Percentiles rank a stretch among this genome's conserved stretches.
Evolutionary conservation across 2,329 filamentous ascomycete species (phyloP).

Genomic region (Chrysoporthe austroafricana): DNA sequence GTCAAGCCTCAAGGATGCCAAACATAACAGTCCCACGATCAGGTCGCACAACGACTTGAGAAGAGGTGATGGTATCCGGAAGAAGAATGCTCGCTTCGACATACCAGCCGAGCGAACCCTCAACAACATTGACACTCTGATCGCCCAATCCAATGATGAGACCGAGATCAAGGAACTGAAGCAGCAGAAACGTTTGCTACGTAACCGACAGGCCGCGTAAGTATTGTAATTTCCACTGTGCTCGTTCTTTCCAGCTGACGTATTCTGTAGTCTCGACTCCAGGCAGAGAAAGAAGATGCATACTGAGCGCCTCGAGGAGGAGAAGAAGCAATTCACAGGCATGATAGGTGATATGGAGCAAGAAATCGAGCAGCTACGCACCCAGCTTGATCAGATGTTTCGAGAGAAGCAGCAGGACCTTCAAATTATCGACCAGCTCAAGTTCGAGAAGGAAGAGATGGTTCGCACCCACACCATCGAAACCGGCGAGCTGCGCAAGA

Average conservation of each 20-base stretch:
- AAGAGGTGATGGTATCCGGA: slow-evolving; percentile 86
- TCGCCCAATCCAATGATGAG: slow-evolving; percentile 84
- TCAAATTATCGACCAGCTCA: slow-evolving; percentile 75
- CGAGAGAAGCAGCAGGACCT: slow-evolving; percentile 75
- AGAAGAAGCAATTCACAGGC: slow-evolving; percentile 88
- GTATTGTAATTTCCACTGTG: slow-evolving; percentile 41
- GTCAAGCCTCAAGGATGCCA: slow-evolving; percentile 53
- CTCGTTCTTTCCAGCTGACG: slow-evolving; percentile 28
- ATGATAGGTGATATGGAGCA: slow-evolving; percentile 80
- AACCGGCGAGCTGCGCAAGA: slow-evolving; percentile 89
- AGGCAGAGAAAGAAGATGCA: slow-evolving; percentile 98
- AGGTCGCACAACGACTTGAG: slow-evolving; percentile 77
- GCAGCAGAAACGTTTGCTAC: slow-evolving; percentile 92
- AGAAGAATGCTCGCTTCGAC: slow-evolving; percentile 98
- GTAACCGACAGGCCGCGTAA: slow-evolving; percentile 97
- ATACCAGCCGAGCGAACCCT: slow-evolving; percentile 92
- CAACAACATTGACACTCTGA: slow-evolving; percentile 92
- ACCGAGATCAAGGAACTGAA: slow-evolving; percentile 97
- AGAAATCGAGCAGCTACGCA: slow-evolving; percentile 69
- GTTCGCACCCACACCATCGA: slow-evolving; percentile 87
- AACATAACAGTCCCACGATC: slow-evolving; percentile 69
- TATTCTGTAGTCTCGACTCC: slow-evolving; percentile 76
- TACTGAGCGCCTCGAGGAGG: slow-evolving; percentile 93
- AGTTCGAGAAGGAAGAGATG: slow-evolving; percentile 89
- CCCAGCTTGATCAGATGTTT: slow-evolving; percentile 71